phyloP scores from a whole-genome alignment of 345 rosid genomes.

The Brassica juncea region DNA sequence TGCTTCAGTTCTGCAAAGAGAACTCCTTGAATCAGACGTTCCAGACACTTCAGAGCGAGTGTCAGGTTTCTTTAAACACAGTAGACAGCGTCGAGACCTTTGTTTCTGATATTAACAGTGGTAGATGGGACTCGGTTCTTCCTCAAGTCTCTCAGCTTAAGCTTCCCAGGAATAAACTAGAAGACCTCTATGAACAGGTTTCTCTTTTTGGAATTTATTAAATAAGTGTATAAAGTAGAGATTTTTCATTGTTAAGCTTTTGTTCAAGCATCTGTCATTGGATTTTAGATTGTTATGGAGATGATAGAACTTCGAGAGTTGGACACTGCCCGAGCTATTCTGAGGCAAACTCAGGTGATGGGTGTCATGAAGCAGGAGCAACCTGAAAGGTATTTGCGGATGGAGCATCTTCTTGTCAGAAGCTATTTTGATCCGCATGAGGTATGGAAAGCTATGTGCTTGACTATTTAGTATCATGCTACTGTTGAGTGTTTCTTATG shows the following conservation, averaged over 20 bases:
- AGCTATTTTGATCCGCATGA: constrained; percentile 95
- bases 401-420: constrained; percentile 93
- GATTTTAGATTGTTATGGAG: constrained; percentile 80
- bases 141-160: constrained; percentile 96
- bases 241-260: not conserved
- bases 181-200: constrained; percentile 95
- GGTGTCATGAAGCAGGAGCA: constrained; percentile 99
- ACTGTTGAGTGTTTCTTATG: not conserved
- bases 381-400: constrained; percentile 90
- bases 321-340: constrained; percentile 93
- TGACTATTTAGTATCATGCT: not conserved
- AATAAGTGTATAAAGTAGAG: not conserved
- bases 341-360: constrained; percentile 98
- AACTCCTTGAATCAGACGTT: constrained; percentile 91
- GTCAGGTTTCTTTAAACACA: constrained; percentile 91
- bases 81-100: constrained; percentile 94
- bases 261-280: constrained; percentile 6
- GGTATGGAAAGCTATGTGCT: constrained; percentile 50
- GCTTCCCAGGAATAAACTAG: constrained; percentile 84
- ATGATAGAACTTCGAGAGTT: constrained; percentile 96
- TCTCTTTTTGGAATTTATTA: not conserved
- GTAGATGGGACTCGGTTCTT: constrained; percentile 83
- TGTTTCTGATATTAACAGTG: constrained; percentile 79
- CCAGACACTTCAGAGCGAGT: constrained; percentile 87
- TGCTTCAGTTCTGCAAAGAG: constrained; percentile 98